phyloP scores from a whole-genome alignment of 2,329 filamentous ascomycete genomes.

The Diaporthe capsici region DNA sequence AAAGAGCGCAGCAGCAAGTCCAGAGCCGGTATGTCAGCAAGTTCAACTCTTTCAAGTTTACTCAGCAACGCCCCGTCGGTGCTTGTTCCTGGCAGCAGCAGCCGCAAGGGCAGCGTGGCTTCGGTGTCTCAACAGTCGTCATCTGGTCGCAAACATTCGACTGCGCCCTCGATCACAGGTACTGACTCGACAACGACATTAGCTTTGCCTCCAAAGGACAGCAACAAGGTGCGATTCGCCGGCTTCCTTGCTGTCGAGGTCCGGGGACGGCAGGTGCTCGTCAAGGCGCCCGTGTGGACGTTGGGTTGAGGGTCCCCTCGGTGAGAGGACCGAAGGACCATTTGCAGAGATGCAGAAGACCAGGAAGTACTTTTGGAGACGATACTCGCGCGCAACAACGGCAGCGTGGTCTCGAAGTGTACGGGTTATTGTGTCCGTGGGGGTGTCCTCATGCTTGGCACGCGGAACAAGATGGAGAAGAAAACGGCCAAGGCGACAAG shows the following conservation, averaged over 20 bases:
- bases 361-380: background rate
- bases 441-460: background rate
- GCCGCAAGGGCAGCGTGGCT: conserved; percentile 39
- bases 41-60: conserved; percentile 41
- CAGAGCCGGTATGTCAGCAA: conserved; percentile 62
- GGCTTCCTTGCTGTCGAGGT: conserved; percentile 84
- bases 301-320: conserved; percentile 51
- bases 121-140: conserved; percentile 31
- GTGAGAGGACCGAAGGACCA: background rate
- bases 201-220: conserved; percentile 60
- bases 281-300: conserved; percentile 82
- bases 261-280: conserved; percentile 79
- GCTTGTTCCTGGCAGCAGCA: conserved; percentile 40
- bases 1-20: conserved; percentile 53
- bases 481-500: background rate
- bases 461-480: background rate
- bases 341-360: conserved; percentile 8
- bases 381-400: background rate
- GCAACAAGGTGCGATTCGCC: conserved; percentile 77
- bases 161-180: conserved; percentile 44
- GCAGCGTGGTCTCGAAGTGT: background rate
- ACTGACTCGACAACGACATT: conserved; percentile 57
- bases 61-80: conserved; percentile 39
- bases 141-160: conserved; percentile 31
- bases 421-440: background rate